Evolutionary conservation across 495 filamentous ascomycete species (phyloP), one percentile per base, ranked within the genome.

Genomic region (Trichodelitschia bisporula): DNA sequence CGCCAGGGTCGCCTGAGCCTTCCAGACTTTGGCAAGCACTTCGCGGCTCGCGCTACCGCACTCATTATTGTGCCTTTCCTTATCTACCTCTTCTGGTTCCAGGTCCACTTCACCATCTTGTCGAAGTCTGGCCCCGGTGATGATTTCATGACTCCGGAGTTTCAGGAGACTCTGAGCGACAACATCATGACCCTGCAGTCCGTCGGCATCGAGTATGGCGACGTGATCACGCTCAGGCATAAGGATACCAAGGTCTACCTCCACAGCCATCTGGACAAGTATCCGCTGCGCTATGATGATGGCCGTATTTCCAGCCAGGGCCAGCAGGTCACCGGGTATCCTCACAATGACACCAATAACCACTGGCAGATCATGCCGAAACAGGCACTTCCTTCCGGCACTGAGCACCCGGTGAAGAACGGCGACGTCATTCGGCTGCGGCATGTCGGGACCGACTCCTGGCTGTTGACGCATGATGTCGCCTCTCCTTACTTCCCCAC

Each of bases 61-160:
- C 58, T 97, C 21, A 77, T 95, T 40, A 42, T 90, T 26, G 63
- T 95, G 29, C 86, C 86, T 20, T 92, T 93, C 64, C 62, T 95
- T 40, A 86, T 95, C 53, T 97, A 95, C 49, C 64, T 97, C 18
- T 97, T 97, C 61, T 97, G 89, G 89, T 97, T 97, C 69, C 86
- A 95, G 58, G 82, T 95, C 18, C 86, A 97, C 53, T 95, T 97
- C 48, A 61, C 79, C 15, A 77, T 97, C 42, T 60, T 97, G 31
- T 73, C 57, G 24, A 64, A 72, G 29, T 93, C 83, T 20, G 86
- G 86, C 18, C 86, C 86, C 26, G 86, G 86, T 24, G 89, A 97
- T 44, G 86, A 97, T 36, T 97, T 97, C 57, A 97, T 97, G 86
- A 78, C 72, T 9, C 86, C 86, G 2, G 80, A 84, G 40, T 97